These are phyloP conservation scores for Umbellularia californica DNA, from an alignment of 164 flowering plant species.

Conservation along the genomic window DNA sequence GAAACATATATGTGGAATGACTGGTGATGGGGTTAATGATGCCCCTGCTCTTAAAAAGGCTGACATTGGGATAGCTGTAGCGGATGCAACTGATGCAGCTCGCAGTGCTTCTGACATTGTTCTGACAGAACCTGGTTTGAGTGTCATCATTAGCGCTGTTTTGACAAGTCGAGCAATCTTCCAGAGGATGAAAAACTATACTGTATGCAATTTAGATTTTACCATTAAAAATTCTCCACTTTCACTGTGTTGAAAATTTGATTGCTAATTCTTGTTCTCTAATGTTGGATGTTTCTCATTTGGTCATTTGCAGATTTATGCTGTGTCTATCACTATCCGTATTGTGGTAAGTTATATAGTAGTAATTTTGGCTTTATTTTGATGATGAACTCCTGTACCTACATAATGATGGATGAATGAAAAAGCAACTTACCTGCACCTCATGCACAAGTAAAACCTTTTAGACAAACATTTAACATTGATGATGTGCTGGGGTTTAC, in stretches of 20 bases:
- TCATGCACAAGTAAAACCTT: neutral
- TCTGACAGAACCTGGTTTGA: slow-evolving; percentile 85
- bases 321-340: slow-evolving; percentile 94
- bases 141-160: slow-evolving; percentile 88
- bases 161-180: slow-evolving; percentile 84
- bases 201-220: slow-evolving; percentile 32
- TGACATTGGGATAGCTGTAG: slow-evolving; percentile 94
- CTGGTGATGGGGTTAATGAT: slow-evolving; percentile 93
- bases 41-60: slow-evolving; percentile 95
- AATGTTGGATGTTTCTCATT: slow-evolving; percentile 1
- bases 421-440: neutral
- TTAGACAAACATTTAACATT: neutral
- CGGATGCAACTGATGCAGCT: slow-evolving; percentile 97
- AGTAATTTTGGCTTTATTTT: neutral
- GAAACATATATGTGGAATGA: slow-evolving; percentile 94
- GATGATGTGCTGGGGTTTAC: neutral
- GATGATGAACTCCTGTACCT: neutral
- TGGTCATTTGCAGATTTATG: slow-evolving; percentile 39
- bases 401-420: neutral
- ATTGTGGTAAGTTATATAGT: slow-evolving; percentile 51
- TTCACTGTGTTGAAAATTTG: neutral
- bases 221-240: neutral
- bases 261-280: neutral
- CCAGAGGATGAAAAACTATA: slow-evolving; percentile 92
- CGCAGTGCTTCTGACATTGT: slow-evolving; percentile 96